Conservation (phyloP, 768 basidiomycete species). For the Leccinum subtestaceum region DNA sequence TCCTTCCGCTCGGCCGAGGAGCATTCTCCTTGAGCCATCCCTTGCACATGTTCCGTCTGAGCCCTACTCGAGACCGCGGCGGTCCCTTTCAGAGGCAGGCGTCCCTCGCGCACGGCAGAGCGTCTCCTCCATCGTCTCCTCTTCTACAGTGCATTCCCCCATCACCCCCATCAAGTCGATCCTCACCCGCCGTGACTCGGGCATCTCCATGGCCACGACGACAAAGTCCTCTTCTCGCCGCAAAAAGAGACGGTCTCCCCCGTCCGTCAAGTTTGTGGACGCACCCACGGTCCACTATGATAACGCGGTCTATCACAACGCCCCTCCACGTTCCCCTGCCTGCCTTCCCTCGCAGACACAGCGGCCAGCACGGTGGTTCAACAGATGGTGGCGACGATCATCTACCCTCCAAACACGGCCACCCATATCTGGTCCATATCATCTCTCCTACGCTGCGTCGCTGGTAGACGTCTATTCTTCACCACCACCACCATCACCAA, state of each 20-base stretch:
- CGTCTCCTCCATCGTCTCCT: constrained; percentile 39
- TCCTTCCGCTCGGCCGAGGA: constrained; percentile 17
- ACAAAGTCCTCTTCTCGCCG: constrained; percentile 23
- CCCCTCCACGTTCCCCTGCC: constrained; percentile 14
- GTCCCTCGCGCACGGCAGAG: constrained; percentile 33
- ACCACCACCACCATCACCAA: constrained; percentile 7
- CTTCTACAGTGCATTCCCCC: constrained; percentile 28
- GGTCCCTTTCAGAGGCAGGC: constrained; percentile 18
- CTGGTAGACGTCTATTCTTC: constrained; percentile 28
- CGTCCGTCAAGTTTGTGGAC: constrained; percentile 70
- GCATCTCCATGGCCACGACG: constrained; percentile 41
- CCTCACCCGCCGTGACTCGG: constrained; percentile 50
- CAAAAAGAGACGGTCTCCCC: constrained; percentile 32
- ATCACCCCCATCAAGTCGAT: constrained; percentile 49
- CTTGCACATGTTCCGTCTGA: constrained; percentile 12
- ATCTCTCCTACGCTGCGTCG: constrained; percentile 29
- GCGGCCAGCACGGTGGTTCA: constrained; percentile 22
- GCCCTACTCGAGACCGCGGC: constrained; percentile 20
- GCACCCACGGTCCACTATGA: constrained; percentile 58
- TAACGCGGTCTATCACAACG: constrained; percentile 11
- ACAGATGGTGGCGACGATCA: constrained; percentile 27
- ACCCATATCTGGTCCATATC: constrained; percentile 33
- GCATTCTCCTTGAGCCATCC: constrained; percentile 28
- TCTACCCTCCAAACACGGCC: constrained; percentile 23
- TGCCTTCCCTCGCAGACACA: constrained; percentile 12